A percentile compares a stretch with the other conserved stretches of the same genome.
These are phyloP conservation scores for Carex arenaria DNA, from an alignment of 202 grass and related monocot genomes.

Conservation along the genomic window DNA sequence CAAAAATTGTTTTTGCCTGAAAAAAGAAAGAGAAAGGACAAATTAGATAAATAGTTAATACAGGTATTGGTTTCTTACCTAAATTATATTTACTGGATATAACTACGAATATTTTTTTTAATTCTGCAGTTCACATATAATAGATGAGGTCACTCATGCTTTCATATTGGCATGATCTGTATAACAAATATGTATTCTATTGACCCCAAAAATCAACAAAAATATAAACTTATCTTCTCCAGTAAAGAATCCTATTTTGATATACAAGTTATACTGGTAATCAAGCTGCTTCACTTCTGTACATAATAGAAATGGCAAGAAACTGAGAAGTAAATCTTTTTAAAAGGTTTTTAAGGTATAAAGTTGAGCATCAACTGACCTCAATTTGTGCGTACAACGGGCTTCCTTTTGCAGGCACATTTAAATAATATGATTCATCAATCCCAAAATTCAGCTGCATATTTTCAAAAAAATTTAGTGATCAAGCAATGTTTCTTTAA, in stretches of 20 bases:
- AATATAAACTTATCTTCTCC: neutral
- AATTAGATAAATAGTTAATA: neutral
- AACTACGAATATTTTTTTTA: neutral
- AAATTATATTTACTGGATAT: neutral
- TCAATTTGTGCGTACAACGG: slow-evolving; percentile 61
- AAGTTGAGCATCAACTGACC: slow-evolving; percentile 36
- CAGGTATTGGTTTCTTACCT: neutral
- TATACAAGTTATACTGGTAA: neutral
- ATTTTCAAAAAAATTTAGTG: slow-evolving; percentile 14
- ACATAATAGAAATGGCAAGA: neutral
- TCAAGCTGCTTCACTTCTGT: neutral
- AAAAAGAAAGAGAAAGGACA: slow-evolving; percentile 21
- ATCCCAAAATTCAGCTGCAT: slow-evolving; percentile 74
- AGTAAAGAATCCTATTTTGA: neutral
- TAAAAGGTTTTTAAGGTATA: neutral
- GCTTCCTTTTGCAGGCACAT: slow-evolving; percentile 50
- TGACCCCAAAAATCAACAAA: neutral
- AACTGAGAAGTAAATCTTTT: neutral
- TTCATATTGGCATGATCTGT: no score
- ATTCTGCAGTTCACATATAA: neutral
- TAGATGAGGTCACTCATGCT: no score
- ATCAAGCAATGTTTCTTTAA: neutral
- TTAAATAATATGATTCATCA: slow-evolving; percentile 79
- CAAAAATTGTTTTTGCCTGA: slow-evolving; percentile 95
- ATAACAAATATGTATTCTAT: neutral